Evolutionary conservation across 495 filamentous ascomycete genomes (phyloP), one percentile per base, ranked within the genome.

Genomic region (Astrothelium subdiscretum): DNA sequence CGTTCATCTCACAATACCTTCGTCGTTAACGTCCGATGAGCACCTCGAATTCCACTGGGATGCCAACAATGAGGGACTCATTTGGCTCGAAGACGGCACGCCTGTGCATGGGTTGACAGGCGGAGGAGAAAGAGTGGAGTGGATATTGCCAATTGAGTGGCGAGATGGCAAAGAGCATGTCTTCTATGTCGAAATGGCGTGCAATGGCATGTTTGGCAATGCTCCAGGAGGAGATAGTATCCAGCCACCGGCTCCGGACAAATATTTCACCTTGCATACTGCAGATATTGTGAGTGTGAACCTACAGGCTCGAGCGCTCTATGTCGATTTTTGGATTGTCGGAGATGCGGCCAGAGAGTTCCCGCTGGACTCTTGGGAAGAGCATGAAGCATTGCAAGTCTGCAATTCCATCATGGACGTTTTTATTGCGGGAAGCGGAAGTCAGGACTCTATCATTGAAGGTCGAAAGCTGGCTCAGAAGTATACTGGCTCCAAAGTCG

Each of bases 161-260:
- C 81, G 84, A 58, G 90, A 97, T 69, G 92, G 91, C 8, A 85
- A 92, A 71, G 82, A 87, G 65, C 94, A 98, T 71, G 82, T 78
- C 10, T 87, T 97, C 64, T 98, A 96, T 72, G 85, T 98, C 64
- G 94, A 98, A 76, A 95, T 98, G 89, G 94, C 94, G 15, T 97
- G 94, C 74, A 98, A 98, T 74, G 84, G 85, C 67, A 98, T 98
- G 92, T 97, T 97, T 75, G 94, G 94, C 59, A 97, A 96, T 74
- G 87, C 90, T 0, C 78, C 85, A 1, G 88, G 86, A 24, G 91
- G 89, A 13, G 92, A 96, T 71, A 83, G 77, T 5, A 97, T 96
- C 61, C 90, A 96, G 70, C 92, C 94, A 8, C 94, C 94, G 1
- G 79, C 85, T 57, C 89, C 90, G 20, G 83, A 96, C 74, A 87